These are phyloP conservation scores for Candida michaelii DNA, from an alignment of 805 yeast genomes.

Conservation along the genomic window DNA sequence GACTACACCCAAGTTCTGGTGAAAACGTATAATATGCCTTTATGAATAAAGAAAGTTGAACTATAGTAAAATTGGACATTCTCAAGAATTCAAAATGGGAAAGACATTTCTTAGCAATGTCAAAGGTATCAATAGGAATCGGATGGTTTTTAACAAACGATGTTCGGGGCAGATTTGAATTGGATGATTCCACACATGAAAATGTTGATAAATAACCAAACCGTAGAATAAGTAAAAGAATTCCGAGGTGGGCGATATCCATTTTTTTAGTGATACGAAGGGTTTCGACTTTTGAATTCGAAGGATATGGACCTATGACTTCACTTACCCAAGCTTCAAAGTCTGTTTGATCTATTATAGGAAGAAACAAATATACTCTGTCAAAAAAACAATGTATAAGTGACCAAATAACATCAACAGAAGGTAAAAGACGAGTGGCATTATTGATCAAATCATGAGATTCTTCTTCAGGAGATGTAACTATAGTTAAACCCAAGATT, in stretches of 20 bases:
- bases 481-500: not conserved
- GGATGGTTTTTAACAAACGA: conserved; percentile 25
- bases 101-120: conserved; percentile 36
- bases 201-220: conserved; percentile 37
- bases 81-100: conserved; percentile 32
- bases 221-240: conserved; percentile 35
- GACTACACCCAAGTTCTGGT: conserved; percentile 60
- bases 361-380: conserved; percentile 43
- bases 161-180: conserved; percentile 18
- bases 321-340: conserved; percentile 28
- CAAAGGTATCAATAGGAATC: conserved; percentile 29
- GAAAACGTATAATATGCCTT: conserved; percentile 50
- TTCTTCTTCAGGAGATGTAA: not conserved
- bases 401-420: conserved; percentile 52
- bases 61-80: conserved; percentile 46
- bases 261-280: conserved; percentile 33
- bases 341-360: conserved; percentile 34
- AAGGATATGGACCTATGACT: conserved; percentile 33
- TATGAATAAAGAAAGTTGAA: conserved; percentile 55
- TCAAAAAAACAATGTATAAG: conserved; percentile 51
- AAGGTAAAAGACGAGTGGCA: conserved; percentile 39
- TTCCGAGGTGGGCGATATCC: conserved; percentile 37
- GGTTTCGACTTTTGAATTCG: conserved; percentile 17
- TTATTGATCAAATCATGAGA: not conserved
- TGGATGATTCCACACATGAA: conserved; percentile 25